A percentile compares a stretch with the other conserved stretches of the same genome.
These are phyloP conservation scores for Fimicolochytrium jonesii DNA, from an alignment of 192 early-diverging fungal genomes.

Conservation along the genomic window DNA sequence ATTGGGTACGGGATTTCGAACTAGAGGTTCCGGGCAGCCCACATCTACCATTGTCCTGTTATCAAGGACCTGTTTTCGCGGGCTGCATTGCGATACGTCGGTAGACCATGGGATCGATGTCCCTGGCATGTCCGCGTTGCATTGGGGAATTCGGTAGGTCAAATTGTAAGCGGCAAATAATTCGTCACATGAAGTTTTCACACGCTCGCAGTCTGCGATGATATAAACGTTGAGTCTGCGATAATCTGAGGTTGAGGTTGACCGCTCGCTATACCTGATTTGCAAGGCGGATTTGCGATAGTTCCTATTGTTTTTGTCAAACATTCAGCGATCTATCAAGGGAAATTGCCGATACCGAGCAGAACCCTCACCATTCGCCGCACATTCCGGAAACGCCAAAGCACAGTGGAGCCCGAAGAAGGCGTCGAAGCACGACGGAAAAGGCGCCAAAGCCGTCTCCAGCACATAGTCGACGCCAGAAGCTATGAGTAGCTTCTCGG, in stretches of 20 bases:
- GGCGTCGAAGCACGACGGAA: constrained; percentile 1
- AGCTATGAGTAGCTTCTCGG: not conserved
- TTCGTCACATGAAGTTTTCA: not conserved
- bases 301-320: not conserved
- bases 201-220: not conserved
- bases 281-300: not conserved
- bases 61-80: not conserved
- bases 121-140: not conserved
- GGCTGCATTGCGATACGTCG: not conserved
- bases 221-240: too few species aligned
- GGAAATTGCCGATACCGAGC: too few species aligned
- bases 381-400: constrained; percentile 5
- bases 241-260: too few species aligned
- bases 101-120: not conserved
- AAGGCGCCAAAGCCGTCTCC: not conserved
- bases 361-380: not conserved
- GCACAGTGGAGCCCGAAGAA: constrained; percentile 3
- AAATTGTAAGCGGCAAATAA: not conserved
- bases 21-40: not conserved
- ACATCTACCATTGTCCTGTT: not conserved
- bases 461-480: not conserved
- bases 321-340: too few species aligned
- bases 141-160: not conserved
- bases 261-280: too few species aligned
- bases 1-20: not conserved